phyloP scores from a whole-genome alignment of 2,329 filamentous ascomycete species.

The Neurospora sp. region DNA sequence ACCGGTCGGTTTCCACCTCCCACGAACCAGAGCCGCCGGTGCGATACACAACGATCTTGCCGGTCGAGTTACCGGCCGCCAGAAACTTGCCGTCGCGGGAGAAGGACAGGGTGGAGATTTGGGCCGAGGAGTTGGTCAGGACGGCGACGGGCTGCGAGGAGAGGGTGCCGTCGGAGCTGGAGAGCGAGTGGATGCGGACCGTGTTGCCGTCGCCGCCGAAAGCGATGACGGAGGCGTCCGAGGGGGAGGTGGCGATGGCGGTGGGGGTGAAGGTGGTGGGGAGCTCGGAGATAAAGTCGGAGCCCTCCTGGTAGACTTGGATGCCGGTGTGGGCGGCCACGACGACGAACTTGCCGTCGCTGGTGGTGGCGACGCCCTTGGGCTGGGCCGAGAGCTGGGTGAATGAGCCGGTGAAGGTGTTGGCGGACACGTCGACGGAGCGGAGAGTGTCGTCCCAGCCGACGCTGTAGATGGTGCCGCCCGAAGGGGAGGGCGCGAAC shows the following conservation, averaged over 20 bases:
- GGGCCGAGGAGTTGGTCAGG: slow-evolving; percentile 58
- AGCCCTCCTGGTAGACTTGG: slow-evolving; percentile 34
- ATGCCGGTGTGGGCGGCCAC: slow-evolving; percentile 47
- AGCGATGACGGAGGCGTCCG: slow-evolving; percentile 63
- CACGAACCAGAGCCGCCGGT: slow-evolving; percentile 38
- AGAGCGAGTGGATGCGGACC: slow-evolving; percentile 62
- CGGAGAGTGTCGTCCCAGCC: slow-evolving; percentile 92
- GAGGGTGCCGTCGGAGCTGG: slow-evolving; percentile 42
- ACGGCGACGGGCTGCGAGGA: slow-evolving; percentile 35
- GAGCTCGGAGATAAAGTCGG: slow-evolving; percentile 47
- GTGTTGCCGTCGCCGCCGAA: slow-evolving; percentile 60
- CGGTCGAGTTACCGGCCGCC: slow-evolving; percentile 71
- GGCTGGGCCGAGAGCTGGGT: slow-evolving; percentile 69
- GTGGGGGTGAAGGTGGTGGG: slow-evolving; percentile 56
- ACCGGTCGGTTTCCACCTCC: slow-evolving; percentile 66
- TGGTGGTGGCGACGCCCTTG: slow-evolving; percentile 55
- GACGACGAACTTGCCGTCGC: slow-evolving; percentile 35
- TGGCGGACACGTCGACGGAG: slow-evolving; percentile 62
- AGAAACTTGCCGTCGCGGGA: slow-evolving; percentile 67
- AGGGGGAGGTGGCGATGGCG: slow-evolving; percentile 59
- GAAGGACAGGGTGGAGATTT: slow-evolving; percentile 74
- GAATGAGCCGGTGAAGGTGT: slow-evolving; percentile 62
- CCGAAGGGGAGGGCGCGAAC: slow-evolving; percentile 45
- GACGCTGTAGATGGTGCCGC: slow-evolving; percentile 65
- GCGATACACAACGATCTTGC: slow-evolving; percentile 79